These are phyloP conservation scores for Hortiboletus campestris DNA, from an alignment of 768 basidiomycete genomes.

Conservation along the genomic window DNA sequence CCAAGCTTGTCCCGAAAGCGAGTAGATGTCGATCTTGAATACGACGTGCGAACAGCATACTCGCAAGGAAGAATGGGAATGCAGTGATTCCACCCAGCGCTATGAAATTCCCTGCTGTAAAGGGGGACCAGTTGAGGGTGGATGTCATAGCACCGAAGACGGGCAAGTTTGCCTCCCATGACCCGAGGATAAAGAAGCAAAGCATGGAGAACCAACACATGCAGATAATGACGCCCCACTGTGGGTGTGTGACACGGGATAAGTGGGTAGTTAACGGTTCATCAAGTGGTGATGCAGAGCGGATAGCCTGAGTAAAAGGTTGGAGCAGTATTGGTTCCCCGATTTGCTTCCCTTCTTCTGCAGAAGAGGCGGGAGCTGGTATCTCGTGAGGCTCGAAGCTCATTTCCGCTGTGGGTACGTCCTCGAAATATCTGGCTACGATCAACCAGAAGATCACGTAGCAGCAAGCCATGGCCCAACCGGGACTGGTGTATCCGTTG, in stretches of 20 bases:
- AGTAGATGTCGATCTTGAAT: slow-evolving; percentile 62
- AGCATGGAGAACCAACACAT: slow-evolving; percentile 74
- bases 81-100: slow-evolving; percentile 60
- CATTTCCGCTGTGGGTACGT: slow-evolving; percentile 29
- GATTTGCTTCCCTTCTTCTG: slow-evolving; percentile 2
- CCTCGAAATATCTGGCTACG: slow-evolving; percentile 39
- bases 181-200: slow-evolving; percentile 67
- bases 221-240: slow-evolving; percentile 55
- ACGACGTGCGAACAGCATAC: slow-evolving; percentile 54
- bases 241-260: slow-evolving; percentile 23
- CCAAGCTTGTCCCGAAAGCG: slow-evolving; percentile 49
- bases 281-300: not conserved
- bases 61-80: slow-evolving; percentile 66
- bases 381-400: slow-evolving; percentile 10
- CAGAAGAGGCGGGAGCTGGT: not conserved
- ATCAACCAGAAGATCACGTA: slow-evolving; percentile 54
- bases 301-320: not conserved
- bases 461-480: slow-evolving; percentile 57
- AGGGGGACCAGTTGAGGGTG: slow-evolving; percentile 56
- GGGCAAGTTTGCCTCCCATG: slow-evolving; percentile 69
- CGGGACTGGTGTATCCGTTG: slow-evolving; percentile 66
- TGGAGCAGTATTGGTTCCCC: not conserved
- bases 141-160: slow-evolving; percentile 47
- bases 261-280: slow-evolving; percentile 10
- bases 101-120: slow-evolving; percentile 67